phyloP scores from a whole-genome alignment of 805 yeast genomes.

The Priceomyces medius region DNA sequence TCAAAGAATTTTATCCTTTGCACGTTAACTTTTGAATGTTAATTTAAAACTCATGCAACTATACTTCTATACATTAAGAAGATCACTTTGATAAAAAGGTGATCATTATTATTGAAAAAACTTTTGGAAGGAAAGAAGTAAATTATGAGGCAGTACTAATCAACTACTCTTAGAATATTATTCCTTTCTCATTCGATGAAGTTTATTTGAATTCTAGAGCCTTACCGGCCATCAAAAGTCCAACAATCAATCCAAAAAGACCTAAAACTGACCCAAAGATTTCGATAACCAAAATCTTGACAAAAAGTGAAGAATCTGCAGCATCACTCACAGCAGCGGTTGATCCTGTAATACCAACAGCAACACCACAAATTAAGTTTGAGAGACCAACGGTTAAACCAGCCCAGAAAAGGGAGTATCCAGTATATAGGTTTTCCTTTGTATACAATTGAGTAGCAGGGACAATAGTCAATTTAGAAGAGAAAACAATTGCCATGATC shows the following conservation, averaged over 20 bases:
- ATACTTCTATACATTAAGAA: neutral
- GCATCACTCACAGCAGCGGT: conserved; percentile 99
- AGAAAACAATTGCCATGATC: conserved; percentile 95
- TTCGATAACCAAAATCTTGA: conserved; percentile 93
- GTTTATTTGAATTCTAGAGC: conserved; percentile 77
- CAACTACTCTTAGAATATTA: neutral
- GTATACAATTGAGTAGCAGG: conserved; percentile 64
- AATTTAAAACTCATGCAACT: neutral
- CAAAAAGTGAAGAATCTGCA: conserved; percentile 92
- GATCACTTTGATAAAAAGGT: too few species aligned
- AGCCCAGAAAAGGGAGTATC: conserved; percentile 96
- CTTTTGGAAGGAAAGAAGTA: too few species aligned
- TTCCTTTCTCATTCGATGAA: neutral
- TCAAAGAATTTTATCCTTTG: too few species aligned
- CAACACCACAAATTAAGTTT: conserved; percentile 93
- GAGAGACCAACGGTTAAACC: conserved; percentile 93
- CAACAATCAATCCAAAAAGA: conserved; percentile 95
- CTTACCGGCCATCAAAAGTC: conserved; percentile 94
- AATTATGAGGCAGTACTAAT: neutral
- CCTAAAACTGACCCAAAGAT: conserved; percentile 97
- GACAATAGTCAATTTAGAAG: conserved; percentile 77
- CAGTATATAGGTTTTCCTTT: conserved; percentile 88
- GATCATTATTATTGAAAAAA: too few species aligned
- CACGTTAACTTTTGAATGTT: neutral
- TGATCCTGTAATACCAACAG: conserved; percentile 96